These are phyloP conservation scores for Besnoitia besnoiti DNA, from an alignment of 169 alveolate genomes.

Conservation along the genomic window DNA sequence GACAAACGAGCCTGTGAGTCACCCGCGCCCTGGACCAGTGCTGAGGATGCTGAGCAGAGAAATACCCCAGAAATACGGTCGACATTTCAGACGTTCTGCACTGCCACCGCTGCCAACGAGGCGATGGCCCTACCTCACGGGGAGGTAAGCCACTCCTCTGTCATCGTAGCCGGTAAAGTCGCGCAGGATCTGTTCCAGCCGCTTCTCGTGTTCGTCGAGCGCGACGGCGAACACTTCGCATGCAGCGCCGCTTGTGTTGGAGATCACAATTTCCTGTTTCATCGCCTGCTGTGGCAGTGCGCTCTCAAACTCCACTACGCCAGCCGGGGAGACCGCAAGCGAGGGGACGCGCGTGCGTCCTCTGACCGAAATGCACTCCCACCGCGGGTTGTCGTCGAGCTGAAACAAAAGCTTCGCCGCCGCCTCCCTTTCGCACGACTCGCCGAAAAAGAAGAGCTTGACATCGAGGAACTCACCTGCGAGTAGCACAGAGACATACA, in stretches of 20 bases:
- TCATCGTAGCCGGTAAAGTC: conserved; percentile 80
- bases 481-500: too few species aligned
- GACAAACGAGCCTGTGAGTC: too few species aligned
- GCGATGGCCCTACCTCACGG: conserved; percentile 70
- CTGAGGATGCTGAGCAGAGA: too few species aligned
- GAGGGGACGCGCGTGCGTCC: conserved; percentile 78
- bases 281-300: conserved; percentile 54
- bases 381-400: conserved; percentile 87
- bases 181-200: conserved; percentile 88
- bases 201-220: conserved; percentile 85
- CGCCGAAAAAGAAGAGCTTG: conserved; percentile 48
- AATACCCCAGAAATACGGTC: too few species aligned
- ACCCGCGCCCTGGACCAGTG: too few species aligned
- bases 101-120: too few species aligned
- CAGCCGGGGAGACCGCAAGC: conserved; percentile 48
- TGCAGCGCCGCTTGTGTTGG: conserved; percentile 88
- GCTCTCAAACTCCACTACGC: conserved; percentile 40
- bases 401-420: conserved; percentile 41
- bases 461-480: conserved; percentile 78
- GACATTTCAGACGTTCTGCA: too few species aligned
- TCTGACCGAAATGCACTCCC: conserved; percentile 78
- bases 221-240: conserved; percentile 90
- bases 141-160: conserved; percentile 67
- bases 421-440: background rate
- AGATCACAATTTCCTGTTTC: conserved; percentile 73